These are phyloP conservation scores for Gyromitra esculenta DNA, from an alignment of 2,329 filamentous ascomycete genomes.

Conservation along the genomic window DNA sequence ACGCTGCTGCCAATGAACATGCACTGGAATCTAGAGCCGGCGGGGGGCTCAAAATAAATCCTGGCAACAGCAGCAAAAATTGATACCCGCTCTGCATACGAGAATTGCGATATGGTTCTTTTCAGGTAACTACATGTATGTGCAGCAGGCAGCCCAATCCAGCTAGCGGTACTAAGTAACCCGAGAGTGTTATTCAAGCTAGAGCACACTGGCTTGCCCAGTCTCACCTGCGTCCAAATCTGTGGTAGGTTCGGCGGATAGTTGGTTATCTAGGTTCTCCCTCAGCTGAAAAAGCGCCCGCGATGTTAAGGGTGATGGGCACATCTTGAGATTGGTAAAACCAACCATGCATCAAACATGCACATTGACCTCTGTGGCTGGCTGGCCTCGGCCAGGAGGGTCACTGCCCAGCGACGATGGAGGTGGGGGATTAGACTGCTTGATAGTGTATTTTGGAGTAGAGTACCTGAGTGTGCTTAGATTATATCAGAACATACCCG, in stretches of 20 bases:
- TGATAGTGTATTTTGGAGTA: neutral
- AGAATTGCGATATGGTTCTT: slow-evolving; percentile 7
- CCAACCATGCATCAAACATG: slow-evolving; percentile 4
- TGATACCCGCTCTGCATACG: slow-evolving; percentile 24
- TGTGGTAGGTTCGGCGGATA: neutral
- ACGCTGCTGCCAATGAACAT: neutral
- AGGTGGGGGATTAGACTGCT: neutral
- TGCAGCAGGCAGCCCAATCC: slow-evolving; percentile 11
- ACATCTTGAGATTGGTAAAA: slow-evolving; percentile 21
- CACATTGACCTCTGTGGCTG: slow-evolving; percentile 7
- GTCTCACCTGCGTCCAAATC: slow-evolving; percentile 19
- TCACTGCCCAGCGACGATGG: neutral
- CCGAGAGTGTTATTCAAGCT: slow-evolving; percentile 33
- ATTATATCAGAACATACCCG: too few relatives aligned
- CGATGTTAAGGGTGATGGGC: slow-evolving; percentile 26
- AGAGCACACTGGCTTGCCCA: slow-evolving; percentile 24
- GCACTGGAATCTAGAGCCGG: neutral
- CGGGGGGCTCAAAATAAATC: neutral
- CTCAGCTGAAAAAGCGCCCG: slow-evolving; percentile 40
- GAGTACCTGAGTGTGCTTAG: neutral
- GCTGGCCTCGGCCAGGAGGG: neutral
- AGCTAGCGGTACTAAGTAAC: neutral
- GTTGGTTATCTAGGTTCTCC: neutral
- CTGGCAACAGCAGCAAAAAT: neutral
- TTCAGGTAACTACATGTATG: slow-evolving; percentile 7